Evolutionary conservation across 768 basidiomycete species (phyloP).

Genomic region (Boletus subcaerulescens): DNA sequence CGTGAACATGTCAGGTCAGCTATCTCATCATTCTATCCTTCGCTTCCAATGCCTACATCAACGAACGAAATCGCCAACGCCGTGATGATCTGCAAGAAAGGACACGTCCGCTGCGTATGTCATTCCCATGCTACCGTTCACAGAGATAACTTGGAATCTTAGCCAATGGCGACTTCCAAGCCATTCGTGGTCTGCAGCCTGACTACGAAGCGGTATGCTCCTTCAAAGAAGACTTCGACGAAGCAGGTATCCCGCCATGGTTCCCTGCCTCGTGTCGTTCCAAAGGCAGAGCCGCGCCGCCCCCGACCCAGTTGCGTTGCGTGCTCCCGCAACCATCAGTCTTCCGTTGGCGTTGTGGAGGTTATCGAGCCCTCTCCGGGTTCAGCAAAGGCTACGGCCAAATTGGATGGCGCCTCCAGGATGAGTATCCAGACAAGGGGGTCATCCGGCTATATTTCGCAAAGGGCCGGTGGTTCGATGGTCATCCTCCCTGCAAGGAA

Average conservation of each 20-base stretch:
- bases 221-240: not conserved
- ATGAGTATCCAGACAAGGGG: too few relatives aligned
- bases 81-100: not conserved
- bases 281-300: not conserved
- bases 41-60: not conserved
- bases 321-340: not conserved
- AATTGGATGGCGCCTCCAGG: too few relatives aligned
- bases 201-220: too few relatives aligned
- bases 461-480: too few relatives aligned
- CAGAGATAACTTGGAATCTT: not conserved
- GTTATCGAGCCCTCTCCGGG: not conserved
- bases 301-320: not conserved
- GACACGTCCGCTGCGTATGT: not conserved
- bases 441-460: too few relatives aligned
- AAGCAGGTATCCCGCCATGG: not conserved
- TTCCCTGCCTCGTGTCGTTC: not conserved
- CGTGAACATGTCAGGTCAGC: not conserved
- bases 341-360: not conserved
- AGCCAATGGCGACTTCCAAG: not conserved
- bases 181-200: slow-evolving; percentile 1
- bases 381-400: too few relatives aligned
- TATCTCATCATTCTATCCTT: not conserved
- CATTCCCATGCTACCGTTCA: not conserved
- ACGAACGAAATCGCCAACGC: not conserved
- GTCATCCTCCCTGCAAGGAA: too few relatives aligned